phyloP scores from a whole-genome alignment of 805 yeast genomes.

The Ogataea ganodermae region DNA sequence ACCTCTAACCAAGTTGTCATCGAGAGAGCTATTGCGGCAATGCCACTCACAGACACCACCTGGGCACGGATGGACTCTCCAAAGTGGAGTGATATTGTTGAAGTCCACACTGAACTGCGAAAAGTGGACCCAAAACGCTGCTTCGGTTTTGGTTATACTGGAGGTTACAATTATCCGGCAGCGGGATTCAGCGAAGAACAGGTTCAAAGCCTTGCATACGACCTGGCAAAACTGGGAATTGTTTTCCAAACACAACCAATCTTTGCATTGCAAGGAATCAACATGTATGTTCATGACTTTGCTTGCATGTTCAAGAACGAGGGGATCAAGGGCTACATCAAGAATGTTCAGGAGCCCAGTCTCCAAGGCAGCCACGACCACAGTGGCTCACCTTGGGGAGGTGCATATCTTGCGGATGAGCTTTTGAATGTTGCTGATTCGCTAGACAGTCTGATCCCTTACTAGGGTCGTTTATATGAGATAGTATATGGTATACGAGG shows the following conservation, averaged over 20 bases:
- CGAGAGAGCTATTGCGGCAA: constrained; percentile 52
- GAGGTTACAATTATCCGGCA: constrained; percentile 61
- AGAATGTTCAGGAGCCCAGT: constrained; percentile 20
- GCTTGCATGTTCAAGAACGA: constrained; percentile 49
- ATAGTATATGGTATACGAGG: too few species aligned
- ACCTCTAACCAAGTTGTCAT: constrained; percentile 56
- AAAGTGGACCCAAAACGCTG: constrained; percentile 50
- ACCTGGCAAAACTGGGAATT: constrained; percentile 57
- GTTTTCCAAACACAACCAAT: constrained; percentile 53
- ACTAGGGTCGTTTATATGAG: background rate
- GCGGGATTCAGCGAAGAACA: constrained; percentile 54
- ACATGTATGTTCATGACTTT: constrained; percentile 51
- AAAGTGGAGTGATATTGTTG: constrained; percentile 49
- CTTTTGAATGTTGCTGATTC: constrained; percentile 24
- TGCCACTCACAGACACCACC: constrained; percentile 59
- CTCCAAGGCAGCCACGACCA: constrained; percentile 18
- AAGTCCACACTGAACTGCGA: constrained; percentile 49
- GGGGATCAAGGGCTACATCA: constrained; percentile 51
- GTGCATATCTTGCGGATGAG: constrained; percentile 23
- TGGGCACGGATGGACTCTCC: constrained; percentile 69
- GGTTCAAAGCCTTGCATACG: constrained; percentile 51
- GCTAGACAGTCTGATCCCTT: constrained; percentile 17
- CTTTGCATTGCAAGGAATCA: constrained; percentile 58
- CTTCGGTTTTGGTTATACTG: constrained; percentile 61
- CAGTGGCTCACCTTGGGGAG: constrained; percentile 27